These are phyloP conservation scores for Collybiopsis luxurians DNA, from an alignment of 768 basidiomycete species.

Conservation along the genomic window DNA sequence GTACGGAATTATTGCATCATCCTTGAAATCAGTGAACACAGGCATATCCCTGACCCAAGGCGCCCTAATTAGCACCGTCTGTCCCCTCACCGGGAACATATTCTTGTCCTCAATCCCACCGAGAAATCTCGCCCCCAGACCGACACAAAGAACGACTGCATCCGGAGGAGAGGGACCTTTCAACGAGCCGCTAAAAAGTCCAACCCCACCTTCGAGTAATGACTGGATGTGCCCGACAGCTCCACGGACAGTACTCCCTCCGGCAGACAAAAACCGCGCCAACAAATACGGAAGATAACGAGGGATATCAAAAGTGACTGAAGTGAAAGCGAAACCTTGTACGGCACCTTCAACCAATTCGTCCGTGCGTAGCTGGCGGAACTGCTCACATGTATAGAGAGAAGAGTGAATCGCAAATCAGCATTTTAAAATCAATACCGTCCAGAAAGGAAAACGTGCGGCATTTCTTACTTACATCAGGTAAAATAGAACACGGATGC, in stretches of 20 bases:
- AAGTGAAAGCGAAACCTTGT: conserved; percentile 59
- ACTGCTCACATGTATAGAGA: too few species aligned
- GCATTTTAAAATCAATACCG: too few species aligned
- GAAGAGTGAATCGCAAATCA: too few species aligned
- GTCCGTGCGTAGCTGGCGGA: conserved; percentile 28
- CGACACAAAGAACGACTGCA: conserved; percentile 69
- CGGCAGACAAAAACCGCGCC: conserved; percentile 55
- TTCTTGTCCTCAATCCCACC: conserved; percentile 78
- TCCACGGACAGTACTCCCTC: conserved; percentile 60
- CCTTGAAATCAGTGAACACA: conserved; percentile 25
- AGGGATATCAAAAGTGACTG: conserved; percentile 69
- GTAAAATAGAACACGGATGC: conserved; percentile 47
- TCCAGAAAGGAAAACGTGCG: conserved; percentile 17
- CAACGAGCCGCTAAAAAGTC: conserved; percentile 27
- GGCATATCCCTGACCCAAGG: conserved; percentile 62
- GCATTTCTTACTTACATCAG: conserved; percentile 45
- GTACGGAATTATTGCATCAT: conserved; percentile 50
- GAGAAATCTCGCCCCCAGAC: conserved; percentile 70
- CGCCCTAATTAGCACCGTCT: conserved; percentile 74
- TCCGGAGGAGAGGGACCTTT: conserved; percentile 31
- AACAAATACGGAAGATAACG: conserved; percentile 72
- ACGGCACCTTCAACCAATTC: conserved; percentile 31
- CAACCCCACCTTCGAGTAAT: conserved; percentile 58
- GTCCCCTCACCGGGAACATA: conserved; percentile 79
- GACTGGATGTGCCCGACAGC: conserved; percentile 68